Percentiles rank a stretch among this genome's conserved stretches.
phyloP scores from a whole-genome alignment of 306 rosid species.

The Arachis hypogaea region DNA sequence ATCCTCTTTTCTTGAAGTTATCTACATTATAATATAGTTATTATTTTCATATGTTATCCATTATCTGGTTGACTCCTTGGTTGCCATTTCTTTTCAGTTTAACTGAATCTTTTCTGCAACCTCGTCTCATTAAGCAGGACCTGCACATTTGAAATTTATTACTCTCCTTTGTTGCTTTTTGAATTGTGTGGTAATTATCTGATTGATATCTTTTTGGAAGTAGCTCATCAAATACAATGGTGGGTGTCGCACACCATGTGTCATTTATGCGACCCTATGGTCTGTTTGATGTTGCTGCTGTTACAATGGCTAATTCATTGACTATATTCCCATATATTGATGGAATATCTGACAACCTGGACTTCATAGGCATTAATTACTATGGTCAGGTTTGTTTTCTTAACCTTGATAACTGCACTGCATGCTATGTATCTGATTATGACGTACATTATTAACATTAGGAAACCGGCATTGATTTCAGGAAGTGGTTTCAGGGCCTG shows the following conservation, averaged over 20 bases:
- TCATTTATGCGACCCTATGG: constrained; percentile 96
- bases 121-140: constrained; percentile 14
- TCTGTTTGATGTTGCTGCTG: constrained; percentile 84
- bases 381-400: constrained; percentile 80
- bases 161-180: constrained; percentile 28
- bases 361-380: constrained; percentile 90
- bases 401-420: constrained; percentile 28
- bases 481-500: constrained; percentile 84
- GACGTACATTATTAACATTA: constrained; percentile 26
- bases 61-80: constrained; percentile 15
- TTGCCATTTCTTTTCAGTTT: not conserved
- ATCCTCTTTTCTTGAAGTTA: constrained; percentile 21
- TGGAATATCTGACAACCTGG: constrained; percentile 80
- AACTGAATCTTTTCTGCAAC: constrained; percentile 25
- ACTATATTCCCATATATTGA: constrained; percentile 78
- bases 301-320: constrained; percentile 78
- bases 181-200: constrained; percentile 35
- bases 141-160: constrained; percentile 31
- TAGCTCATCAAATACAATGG: constrained; percentile 53
- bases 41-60: constrained; percentile 9
- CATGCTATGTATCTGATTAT: not conserved
- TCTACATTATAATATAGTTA: constrained; percentile 3
- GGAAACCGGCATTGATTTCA: constrained; percentile 42
- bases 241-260: constrained; percentile 92
- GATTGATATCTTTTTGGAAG: constrained; percentile 47